Base-by-base conservation (phyloP, 176 grass and related monocot genomes). In the Rhipidocladum racemiflorum region DNA sequence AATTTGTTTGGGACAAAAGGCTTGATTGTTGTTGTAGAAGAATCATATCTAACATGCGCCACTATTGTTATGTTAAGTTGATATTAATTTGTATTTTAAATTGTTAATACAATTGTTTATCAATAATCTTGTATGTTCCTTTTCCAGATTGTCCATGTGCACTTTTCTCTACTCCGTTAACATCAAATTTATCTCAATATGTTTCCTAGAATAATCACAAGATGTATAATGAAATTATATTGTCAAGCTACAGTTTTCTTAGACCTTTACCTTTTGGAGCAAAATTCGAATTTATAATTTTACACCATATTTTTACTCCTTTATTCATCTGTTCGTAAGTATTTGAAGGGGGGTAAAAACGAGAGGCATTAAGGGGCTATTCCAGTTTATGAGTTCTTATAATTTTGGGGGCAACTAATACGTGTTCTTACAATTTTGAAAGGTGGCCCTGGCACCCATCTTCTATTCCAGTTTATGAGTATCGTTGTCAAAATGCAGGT, bases 401-500 rank as follows among this genome's bases (percentile, higher is more conserved):
- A 51, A 74, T 9, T 51, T 50, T 27, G 43, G 21, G 15, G 10
- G 28, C 9, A 64, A 64, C 21, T 39, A 72, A 68, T 54, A 64
- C 27, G 44, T 55, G 34, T 76, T 54, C 45, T 21, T 81, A 55
- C 38, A 70, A 72, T 61, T 81, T 72, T 20, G 14, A 81, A 75
- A 30, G n/a, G 6, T 48, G 60, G 67, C 30, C 30, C 43, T 10
- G 13, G 49, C n/a, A 1, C 27, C 23, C 21, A 48, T 80, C 23
- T 73, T 77, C 46, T 78, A 43, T 42, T 40, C 21, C 62, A 77
- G 21, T 38, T 80, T 56, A 40, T 57, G 70, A 64, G 23, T 67
- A 30, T 15, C 9, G 42, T 55, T 55, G 72, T 35, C 48, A 86
- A 86, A 88, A 69, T 83, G 77, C 83, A 99, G 96, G 92, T 99